Percentiles rank a stretch among this genome's conserved stretches.
phyloP scores from a whole-genome alignment of 768 basidiomycete genomes.

The Ephemerocybe angulata region DNA sequence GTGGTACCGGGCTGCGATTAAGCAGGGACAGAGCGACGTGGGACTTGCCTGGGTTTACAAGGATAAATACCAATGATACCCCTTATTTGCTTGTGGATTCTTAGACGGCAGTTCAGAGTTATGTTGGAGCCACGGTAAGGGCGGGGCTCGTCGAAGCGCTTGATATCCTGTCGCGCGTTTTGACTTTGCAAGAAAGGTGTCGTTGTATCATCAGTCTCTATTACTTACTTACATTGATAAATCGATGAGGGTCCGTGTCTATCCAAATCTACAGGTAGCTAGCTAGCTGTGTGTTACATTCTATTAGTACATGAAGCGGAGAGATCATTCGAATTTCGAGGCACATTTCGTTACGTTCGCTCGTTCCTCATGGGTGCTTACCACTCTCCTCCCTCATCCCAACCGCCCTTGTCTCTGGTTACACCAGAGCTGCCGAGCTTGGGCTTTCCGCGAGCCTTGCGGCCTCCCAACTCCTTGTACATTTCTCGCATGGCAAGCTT shows the following conservation, averaged over 20 bases:
- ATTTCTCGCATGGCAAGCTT: slow-evolving; percentile 87
- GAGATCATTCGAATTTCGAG: no score
- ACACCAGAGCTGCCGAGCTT: slow-evolving; percentile 63
- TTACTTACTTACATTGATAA: no score
- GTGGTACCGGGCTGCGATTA: slow-evolving; percentile 85
- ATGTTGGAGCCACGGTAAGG: no score
- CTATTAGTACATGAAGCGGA: not conserved
- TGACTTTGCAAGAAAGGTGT: no score
- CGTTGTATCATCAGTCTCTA: no score
- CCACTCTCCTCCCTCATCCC: slow-evolving; percentile 40
- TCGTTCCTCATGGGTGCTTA: no score
- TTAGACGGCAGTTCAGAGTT: no score
- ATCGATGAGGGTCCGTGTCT: no score
- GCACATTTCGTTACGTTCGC: no score
- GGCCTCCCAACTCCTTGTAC: slow-evolving; percentile 87
- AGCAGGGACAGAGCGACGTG: slow-evolving; percentile 75
- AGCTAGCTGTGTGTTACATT: not conserved
- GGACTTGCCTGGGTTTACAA: slow-evolving; percentile 92
- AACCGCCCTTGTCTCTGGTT: slow-evolving; percentile 76
- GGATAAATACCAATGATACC: slow-evolving; percentile 60
- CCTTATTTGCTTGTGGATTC: not conserved
- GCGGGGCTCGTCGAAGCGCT: no score
- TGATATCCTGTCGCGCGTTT: no score
- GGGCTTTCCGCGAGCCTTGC: slow-evolving; percentile 72
- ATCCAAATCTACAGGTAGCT: no score